Evolutionary conservation across 345 rosid genomes (phyloP), one percentile per base, ranked within the genome.

Genomic region (Brassica napus): DNA sequence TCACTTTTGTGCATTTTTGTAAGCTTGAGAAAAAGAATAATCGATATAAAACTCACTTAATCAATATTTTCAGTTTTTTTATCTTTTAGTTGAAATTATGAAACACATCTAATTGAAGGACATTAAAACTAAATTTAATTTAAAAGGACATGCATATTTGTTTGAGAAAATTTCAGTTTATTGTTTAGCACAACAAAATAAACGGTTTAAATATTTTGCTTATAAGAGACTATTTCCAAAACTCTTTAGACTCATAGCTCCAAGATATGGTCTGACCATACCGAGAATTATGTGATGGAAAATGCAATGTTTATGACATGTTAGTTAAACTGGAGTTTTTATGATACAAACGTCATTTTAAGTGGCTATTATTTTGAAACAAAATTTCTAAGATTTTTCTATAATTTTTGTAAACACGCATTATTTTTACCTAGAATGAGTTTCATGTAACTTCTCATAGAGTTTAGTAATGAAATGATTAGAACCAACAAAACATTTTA

Each of bases 31-130:
- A 10, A 31, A 70, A 10, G 26, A 11, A 35, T 10, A 55, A n/a
- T 42, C 11, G 3, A 65, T 74, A 68, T 32, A 7, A 68, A 60
- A 68, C 60, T 76, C 35, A 42, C 54, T 47, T 44, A 60, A 30
- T 42, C 68, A 68, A 30, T 7, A 4, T 23, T 24, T 61, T 44
- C 12, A 28, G 12, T 4, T 49, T 32, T 62, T 42, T 61, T n/a
- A 60, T 60, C 4, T 47, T 32, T 10, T 21, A 57, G 5, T 1
- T 59, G 24, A 8, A 68, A 24, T 3, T 28, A 68, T 47, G 59
- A 47, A 47, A 68, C 59, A 68, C 37, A 44, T 6, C 35, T 44
- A 24, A 55, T 16, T 7, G 10, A 47, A 52, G 55, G 16, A 47
- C 7, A 47, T 44, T 44, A 4, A 47, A 4, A 47, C 11, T 2